These are phyloP conservation scores for Ceratocystis cubensis DNA, from an alignment of 2,329 filamentous ascomycete species.

Conservation along the genomic window DNA sequence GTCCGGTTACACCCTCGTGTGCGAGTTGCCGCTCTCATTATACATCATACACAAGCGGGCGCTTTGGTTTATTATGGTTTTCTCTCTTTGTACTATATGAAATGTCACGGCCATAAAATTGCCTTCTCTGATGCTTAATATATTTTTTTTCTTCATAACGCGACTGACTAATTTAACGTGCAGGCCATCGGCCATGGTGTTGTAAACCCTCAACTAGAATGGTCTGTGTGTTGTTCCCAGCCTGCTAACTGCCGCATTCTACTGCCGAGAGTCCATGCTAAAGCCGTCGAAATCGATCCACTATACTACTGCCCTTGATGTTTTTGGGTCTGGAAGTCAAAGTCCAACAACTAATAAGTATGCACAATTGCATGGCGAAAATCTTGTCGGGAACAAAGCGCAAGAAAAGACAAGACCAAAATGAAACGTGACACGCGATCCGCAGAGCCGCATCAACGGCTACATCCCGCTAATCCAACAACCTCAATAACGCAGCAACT, in stretches of 20 bases:
- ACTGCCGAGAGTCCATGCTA: neutral
- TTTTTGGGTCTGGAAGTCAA: neutral
- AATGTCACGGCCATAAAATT: neutral
- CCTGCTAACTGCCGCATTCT: neutral
- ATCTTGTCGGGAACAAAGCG: neutral
- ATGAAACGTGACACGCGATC: neutral
- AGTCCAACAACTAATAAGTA: no score
- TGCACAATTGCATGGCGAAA: neutral
- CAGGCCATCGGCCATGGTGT: neutral
- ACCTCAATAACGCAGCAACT: neutral
- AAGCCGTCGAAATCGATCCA: no score
- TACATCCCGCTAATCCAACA: neutral
- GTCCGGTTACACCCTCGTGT: neutral
- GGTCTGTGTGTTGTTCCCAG: neutral
- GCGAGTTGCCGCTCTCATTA: neutral
- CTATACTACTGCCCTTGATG: neutral
- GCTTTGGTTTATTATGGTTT: neutral
- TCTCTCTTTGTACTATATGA: conserved; percentile 11
- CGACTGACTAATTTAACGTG: no score
- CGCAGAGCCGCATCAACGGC: conserved; percentile 3
- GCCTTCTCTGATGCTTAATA: neutral
- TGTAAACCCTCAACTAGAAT: neutral
- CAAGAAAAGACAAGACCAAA: neutral
- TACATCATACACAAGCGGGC: neutral
- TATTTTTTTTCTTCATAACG: neutral